A percentile compares a stretch with the other conserved stretches of the same genome.
Conservation (phyloP, 108 stramenopile genomes). For the Skeletonema tropicum region DNA sequence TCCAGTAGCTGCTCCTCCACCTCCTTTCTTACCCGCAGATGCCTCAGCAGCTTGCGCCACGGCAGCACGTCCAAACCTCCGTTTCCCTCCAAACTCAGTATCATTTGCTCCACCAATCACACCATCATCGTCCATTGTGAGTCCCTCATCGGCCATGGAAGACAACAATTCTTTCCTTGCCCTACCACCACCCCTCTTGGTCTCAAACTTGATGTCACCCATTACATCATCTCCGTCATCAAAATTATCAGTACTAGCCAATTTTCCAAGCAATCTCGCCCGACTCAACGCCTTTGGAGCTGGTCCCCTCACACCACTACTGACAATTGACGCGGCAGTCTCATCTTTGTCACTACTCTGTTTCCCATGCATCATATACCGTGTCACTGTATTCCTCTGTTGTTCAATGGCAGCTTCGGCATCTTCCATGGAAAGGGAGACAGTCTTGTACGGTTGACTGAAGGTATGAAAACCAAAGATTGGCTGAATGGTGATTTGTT, state of each 20-base stretch:
- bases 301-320: conserved; percentile 33
- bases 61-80: conserved; percentile 63
- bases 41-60: conserved; percentile 19
- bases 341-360: conserved; percentile 29
- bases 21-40: conserved; percentile 15
- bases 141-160: conserved; percentile 63
- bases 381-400: conserved; percentile 62
- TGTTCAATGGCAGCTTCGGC: conserved; percentile 81
- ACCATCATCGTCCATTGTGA: conserved; percentile 81
- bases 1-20: conserved; percentile 46
- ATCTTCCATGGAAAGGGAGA: conserved; percentile 70
- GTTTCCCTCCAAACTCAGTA: conserved; percentile 73
- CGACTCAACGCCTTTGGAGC: conserved; percentile 55
- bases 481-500: conserved; percentile 64
- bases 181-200: conserved; percentile 36
- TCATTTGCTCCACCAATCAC: conserved; percentile 86
- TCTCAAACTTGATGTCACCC: conserved; percentile 71
- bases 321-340: conserved; percentile 24
- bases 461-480: conserved; percentile 70
- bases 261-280: conserved; percentile 64
- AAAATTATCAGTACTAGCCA: conserved; percentile 39
- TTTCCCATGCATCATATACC: conserved; percentile 81
- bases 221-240: conserved; percentile 87
- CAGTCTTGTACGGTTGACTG: conserved; percentile 71
- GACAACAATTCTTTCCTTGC: conserved; percentile 74